Base-by-base conservation (phyloP, 2,329 filamentous ascomycete genomes). In the Xylaria digitata region DNA sequence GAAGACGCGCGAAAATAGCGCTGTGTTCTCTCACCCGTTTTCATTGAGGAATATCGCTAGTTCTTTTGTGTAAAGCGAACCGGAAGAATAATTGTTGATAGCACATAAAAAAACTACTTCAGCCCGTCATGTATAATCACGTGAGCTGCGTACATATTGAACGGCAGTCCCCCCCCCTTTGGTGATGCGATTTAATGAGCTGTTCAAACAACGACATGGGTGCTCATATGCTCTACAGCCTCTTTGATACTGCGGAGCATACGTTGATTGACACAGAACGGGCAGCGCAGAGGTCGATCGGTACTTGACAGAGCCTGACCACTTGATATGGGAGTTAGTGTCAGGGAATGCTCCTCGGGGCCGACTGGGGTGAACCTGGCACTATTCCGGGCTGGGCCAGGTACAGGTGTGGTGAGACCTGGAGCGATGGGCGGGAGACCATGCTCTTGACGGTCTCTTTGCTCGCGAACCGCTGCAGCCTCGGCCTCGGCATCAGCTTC, bases 201-300 rank as follows among this genome's bases (percentile, higher is more conserved):
- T 21, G 8, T 26, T 61, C 60, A 72, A 48, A 89, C 85, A 15
- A 88, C 83, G 4, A 89, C 87, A 67, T 89, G 87, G 1, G 86
- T 88, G 11, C 86, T 86, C 81, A 89, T 80, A 73, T 89, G 87
- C 75, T 89, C 87, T 2, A 89, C 86, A 4, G 87, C 85, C 74
- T 89, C 87, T 76, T 87, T 88, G 52, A 89, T 86, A 0, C 82
- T 86, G 19, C 86, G 80, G 58, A 89, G 80, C 86, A 89, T 87
- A 6, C 87, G 82, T 71, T 87, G 84, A 70, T 89, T 89, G 42
- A 89, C 82, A 68, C 87, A 89, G 70, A 87, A 89, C 0, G 87
- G 87, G 69, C 87, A 89, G 19, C 86, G 81, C 32, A 87, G 75
- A 1, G 86, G 85, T 21, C 82, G 77, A 42, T 88, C 84, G 37